Base-by-base conservation (phyloP, 2,329 filamentous ascomycete species). In the Trichothecium roseum region DNA sequence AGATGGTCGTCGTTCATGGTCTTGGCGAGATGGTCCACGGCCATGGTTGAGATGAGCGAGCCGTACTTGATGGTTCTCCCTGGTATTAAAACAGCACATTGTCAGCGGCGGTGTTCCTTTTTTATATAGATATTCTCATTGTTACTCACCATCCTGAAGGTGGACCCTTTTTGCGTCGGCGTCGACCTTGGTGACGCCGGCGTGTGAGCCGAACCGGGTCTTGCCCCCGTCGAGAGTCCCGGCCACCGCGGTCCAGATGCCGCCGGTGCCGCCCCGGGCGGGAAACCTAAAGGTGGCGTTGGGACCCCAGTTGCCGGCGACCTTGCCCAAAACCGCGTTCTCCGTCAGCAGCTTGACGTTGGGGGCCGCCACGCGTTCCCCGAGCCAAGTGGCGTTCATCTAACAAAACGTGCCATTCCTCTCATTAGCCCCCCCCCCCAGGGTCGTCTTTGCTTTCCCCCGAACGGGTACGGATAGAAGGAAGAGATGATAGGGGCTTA, bases 321-420 rank as follows among this genome's bases (percentile, higher is more conserved):
- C 79, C 74, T 91, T 94, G 64, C 85, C 78, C 42, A 93, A 72
- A 51, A 94, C 84, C 50, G 91, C 81, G 60, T 94, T 94, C 64
- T 76, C 80, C 45, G 84, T 85, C 48, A 88, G 81, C 29, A 70
- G 72, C 76, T 94, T 94, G 67, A 93, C 72, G 57, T 94, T 82
- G 45, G 87, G 87, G 37, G 85, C 85, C 37, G 87, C 87, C 32
- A 94, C 87, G 69, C 87, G 86, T 74, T 94, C 87, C 50, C 87
- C 87, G 40, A 94, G 80, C 87, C 87, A 94, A 57, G 78, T 68
- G 60, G 84, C 91, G 81, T 94, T 87, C 87, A 94, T 94, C 85
- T 91, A 49, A 17, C 17, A 28, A 24, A 24, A 18, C 12, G 13
- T 16, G 17, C 46, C 16, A 45, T 44, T 8, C n/a, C n/a, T n/a